Evolutionary conservation across 148 eudicot genomes (phyloP), one percentile per base, ranked within the genome.

Genomic region (Persicaria maculosa): DNA sequence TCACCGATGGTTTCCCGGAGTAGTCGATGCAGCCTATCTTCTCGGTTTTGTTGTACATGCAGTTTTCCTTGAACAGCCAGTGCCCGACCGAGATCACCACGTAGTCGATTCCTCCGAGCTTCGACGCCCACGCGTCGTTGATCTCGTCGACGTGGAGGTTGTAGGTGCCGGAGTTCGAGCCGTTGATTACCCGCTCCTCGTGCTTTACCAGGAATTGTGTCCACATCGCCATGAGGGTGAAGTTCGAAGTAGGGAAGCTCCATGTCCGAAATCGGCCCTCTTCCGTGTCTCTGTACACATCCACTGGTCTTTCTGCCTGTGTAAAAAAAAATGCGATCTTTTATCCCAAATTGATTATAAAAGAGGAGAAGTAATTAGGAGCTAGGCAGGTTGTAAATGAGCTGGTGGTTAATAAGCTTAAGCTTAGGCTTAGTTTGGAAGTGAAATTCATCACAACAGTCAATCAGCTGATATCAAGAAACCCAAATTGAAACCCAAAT

Each of bases 211-310:
- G 81, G 68, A 90, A 90, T 57, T 81, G 76, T 40, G 97, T 68
- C 92, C 97, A 85, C 4, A 92, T 50, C 44, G 68, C 68, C 89
- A 81, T 81, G 47, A 92, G 84, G 50, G 91, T 89, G 80, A 91
- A 89, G 79, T 87, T 78, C 55, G 92, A 83, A 11, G 61, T 45
- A 25, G 95, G 88, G 72, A 88, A 92, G 68, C 80, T 59, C 94
- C 92, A 90, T 74, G 86, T 85, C 14, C 82, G 73, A 65, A 84
- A 88, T 7, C 84, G 84, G 70, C 85, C 88, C 44, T 85, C 85
- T 5, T 83, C 40, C 40, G 40, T 50, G 75, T 92, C 95, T 77
- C 84, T 83, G 73, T 79, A 77, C 20, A 80, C 61, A 74, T 80
- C 76, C 16, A 22, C 59, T 22, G 93, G 95, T 15, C 76, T 80